Conservation (phyloP, 768 basidiomycete genomes). For the Trametopsis cervina region DNA sequence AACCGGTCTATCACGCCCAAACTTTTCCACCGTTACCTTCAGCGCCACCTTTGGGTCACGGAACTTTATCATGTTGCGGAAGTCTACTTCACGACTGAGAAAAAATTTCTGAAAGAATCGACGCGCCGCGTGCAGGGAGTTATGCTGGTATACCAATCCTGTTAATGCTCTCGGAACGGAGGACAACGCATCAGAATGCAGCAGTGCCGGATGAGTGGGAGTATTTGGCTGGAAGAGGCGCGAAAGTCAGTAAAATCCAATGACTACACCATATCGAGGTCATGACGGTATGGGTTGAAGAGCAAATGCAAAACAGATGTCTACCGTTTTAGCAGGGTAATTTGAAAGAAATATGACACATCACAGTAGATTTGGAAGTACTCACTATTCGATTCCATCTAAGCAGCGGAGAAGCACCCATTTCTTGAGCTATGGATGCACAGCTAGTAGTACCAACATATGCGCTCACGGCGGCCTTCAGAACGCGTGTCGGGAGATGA, state of each 20-base stretch:
- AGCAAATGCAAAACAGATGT: no score
- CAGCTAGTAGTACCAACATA: conserved; percentile 85
- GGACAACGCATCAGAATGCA: conserved; percentile 84
- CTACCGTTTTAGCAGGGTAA: no score
- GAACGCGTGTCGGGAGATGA: conserved; percentile 83
- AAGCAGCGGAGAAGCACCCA: conserved; percentile 70
- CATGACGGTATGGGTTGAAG: no score
- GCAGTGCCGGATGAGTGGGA: conserved; percentile 39
- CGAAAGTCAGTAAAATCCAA: no score
- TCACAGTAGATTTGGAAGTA: conserved; percentile 12
- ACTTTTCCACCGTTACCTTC: conserved; percentile 63
- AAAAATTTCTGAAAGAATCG: conserved; percentile 87
- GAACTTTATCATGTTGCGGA: conserved; percentile 75
- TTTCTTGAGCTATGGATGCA: conserved; percentile 78
- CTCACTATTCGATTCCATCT: conserved; percentile 78
- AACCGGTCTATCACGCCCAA: conserved; percentile 55
- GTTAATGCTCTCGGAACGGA: conserved; percentile 83
- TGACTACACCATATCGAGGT: no score
- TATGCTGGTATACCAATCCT: conserved; percentile 82
- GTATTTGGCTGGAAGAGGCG: conserved; percentile 39
- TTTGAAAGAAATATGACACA: not conserved
- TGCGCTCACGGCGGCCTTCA: conserved; percentile 88
- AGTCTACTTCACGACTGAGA: conserved; percentile 77
- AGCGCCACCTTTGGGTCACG: conserved; percentile 76
- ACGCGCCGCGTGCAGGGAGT: conserved; percentile 80